Conservation (phyloP, 345 rosid genomes). For the Cardiospermum halicacabum region DNA sequence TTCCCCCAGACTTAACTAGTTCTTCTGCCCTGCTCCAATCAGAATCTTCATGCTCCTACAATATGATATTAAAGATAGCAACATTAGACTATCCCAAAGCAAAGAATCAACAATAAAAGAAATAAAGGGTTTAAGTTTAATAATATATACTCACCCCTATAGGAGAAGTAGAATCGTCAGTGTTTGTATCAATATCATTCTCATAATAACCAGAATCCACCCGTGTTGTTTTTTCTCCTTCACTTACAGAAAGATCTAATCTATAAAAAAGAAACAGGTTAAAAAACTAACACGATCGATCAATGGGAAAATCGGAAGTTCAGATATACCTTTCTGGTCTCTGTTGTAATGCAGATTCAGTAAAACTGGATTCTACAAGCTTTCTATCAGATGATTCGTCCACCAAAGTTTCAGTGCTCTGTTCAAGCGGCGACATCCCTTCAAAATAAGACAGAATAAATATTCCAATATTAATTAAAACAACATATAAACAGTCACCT, state of each 20-base stretch:
- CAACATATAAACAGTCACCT: too few relatives aligned
- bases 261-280: conserved; percentile 39
- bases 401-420: conserved; percentile 24
- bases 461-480: too few relatives aligned
- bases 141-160: conserved; percentile 44
- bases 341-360: conserved; percentile 46
- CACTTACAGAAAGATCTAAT: conserved; percentile 42
- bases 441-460: too few relatives aligned
- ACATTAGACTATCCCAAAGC: conserved; percentile 18
- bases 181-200: conserved; percentile 29
- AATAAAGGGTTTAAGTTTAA: not conserved
- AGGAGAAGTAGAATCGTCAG: conserved; percentile 39
- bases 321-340: conserved; percentile 64
- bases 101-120: conserved; percentile 2
- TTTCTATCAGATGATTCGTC: conserved; percentile 23
- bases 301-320: conserved; percentile 3
- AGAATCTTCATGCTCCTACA: conserved; percentile 50
- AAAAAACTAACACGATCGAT: conserved; percentile 14
- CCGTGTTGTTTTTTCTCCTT: conserved; percentile 27
- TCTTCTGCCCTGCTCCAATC: conserved; percentile 78
- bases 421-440: conserved; percentile 54
- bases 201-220: conserved; percentile 25
- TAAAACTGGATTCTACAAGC: conserved; percentile 24
- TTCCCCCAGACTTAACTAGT: conserved; percentile 47
- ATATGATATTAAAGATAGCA: conserved; percentile 13